Evolutionary conservation across 129 eudicot species (phyloP).

Genomic region (carrot (Daucus carota)): DNA sequence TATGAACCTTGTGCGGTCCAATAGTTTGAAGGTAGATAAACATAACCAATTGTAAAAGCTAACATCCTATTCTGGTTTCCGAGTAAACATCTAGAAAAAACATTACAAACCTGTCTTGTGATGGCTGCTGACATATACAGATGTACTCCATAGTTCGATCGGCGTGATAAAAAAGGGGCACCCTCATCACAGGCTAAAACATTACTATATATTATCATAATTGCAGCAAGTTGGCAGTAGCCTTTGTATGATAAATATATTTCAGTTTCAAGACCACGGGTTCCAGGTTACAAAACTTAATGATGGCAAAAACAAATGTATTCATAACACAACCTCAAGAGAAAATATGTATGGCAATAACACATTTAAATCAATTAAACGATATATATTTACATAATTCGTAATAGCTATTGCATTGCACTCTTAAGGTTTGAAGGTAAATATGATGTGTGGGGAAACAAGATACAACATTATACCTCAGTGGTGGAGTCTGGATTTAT

Average conservation of each 20-base stretch:
- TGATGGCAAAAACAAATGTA: neutral
- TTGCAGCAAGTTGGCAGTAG: neutral
- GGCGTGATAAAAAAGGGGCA: neutral
- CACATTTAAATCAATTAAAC: neutral
- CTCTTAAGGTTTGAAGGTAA: conserved; percentile 25
- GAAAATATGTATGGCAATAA: neutral
- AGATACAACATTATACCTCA: conserved; percentile 43
- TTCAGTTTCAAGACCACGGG: neutral
- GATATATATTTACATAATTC: conserved; percentile 38
- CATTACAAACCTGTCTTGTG: neutral
- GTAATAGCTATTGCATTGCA: conserved; percentile 23
- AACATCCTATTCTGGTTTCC: neutral
- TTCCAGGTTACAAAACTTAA: neutral
- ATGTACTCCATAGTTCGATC: neutral
- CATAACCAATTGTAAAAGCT: neutral
- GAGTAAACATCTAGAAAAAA: neutral
- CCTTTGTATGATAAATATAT: neutral
- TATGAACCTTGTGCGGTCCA: neutral
- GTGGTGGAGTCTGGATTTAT: conserved; percentile 49
- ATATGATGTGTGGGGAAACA: conserved; percentile 8
- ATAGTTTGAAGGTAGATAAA: neutral
- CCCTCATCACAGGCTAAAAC: neutral
- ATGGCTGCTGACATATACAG: neutral
- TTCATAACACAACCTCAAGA: neutral
- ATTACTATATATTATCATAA: neutral